These are phyloP conservation scores for Starmera amethionina DNA, from an alignment of 805 yeast species.

Conservation along the genomic window DNA sequence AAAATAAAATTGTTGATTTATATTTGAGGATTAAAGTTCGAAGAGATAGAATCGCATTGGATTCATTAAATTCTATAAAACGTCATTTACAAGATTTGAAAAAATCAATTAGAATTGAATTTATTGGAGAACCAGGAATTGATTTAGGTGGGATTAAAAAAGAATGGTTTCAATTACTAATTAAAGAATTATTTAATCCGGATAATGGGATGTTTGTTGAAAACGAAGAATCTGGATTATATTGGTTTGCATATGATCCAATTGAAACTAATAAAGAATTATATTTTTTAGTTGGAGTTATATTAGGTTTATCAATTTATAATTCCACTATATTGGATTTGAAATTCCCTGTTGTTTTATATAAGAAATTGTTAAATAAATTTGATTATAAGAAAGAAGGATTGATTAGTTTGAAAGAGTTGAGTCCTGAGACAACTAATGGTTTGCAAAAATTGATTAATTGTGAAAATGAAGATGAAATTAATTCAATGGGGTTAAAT, in stretches of 20 bases:
- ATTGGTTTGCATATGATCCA: constrained; percentile 64
- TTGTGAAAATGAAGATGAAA: constrained; percentile 24
- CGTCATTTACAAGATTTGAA: constrained; percentile 49
- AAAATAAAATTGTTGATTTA: constrained; percentile 52
- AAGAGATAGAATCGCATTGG: constrained; percentile 57
- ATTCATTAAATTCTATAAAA: constrained; percentile 59
- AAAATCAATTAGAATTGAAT: constrained; percentile 70
- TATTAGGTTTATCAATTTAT: constrained; percentile 83
- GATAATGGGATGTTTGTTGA: constrained; percentile 55
- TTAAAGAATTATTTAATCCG: constrained; percentile 61
- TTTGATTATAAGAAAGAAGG: constrained; percentile 57
- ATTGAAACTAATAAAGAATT: constrained; percentile 35
- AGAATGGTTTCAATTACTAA: constrained; percentile 83
- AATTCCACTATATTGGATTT: constrained; percentile 83
- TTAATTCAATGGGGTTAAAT: constrained; percentile 43
- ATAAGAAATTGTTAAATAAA: constrained; percentile 61
- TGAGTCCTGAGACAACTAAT: constrained; percentile 59
- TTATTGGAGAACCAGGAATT: constrained; percentile 82
- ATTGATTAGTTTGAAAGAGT: constrained; percentile 54
- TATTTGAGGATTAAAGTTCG: constrained; percentile 61
- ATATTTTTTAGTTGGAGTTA: constrained; percentile 74
- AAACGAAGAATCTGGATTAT: constrained; percentile 56
- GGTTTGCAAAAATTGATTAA: constrained; percentile 39
- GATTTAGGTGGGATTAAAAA: constrained; percentile 94
- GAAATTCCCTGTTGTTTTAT: constrained; percentile 65